These are phyloP conservation scores for Solanum appendiculatum DNA, from an alignment of 257 asterid species.

Conservation along the genomic window DNA sequence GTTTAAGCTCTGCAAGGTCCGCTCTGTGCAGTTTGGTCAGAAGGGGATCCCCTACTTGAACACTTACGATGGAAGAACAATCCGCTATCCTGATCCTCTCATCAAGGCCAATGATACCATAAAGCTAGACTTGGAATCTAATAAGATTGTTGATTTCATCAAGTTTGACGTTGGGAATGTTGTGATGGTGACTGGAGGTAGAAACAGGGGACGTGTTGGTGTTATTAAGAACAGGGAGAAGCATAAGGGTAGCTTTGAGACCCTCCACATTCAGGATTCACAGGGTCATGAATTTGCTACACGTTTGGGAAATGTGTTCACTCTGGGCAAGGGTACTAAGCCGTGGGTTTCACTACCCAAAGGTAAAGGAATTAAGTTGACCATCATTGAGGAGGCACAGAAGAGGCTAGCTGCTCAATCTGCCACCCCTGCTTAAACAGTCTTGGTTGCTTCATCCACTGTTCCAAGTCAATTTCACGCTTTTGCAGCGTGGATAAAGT, in stretches of 20 bases:
- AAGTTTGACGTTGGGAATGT: slow-evolving; percentile 4
- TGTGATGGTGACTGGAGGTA: slow-evolving; percentile 1
- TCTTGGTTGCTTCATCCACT: neutral
- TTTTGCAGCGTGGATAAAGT: neutral
- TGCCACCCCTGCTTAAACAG: neutral
- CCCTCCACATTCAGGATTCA: slow-evolving; percentile 1
- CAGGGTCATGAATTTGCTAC: slow-evolving; percentile 6
- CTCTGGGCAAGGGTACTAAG: slow-evolving; percentile 1
- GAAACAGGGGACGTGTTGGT: slow-evolving; percentile 4
- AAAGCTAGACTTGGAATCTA: neutral
- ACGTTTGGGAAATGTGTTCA: neutral
- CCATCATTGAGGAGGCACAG: neutral
- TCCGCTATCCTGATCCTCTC: neutral
- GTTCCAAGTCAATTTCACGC: neutral
- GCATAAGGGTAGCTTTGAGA: slow-evolving; percentile 5
- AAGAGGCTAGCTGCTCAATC: slow-evolving; percentile 1
- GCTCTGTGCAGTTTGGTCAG: neutral
- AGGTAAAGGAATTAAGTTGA: neutral
- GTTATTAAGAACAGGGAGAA: slow-evolving; percentile 3
- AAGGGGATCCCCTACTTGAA: neutral
- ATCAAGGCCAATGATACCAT: neutral
- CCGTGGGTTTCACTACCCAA: neutral
- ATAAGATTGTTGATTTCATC: slow-evolving; percentile 2
- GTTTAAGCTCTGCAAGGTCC: neutral
- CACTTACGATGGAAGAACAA: neutral